Base-by-base conservation (phyloP, 2,329 filamentous ascomycete genomes). In the Myrmaecium sp. region DNA sequence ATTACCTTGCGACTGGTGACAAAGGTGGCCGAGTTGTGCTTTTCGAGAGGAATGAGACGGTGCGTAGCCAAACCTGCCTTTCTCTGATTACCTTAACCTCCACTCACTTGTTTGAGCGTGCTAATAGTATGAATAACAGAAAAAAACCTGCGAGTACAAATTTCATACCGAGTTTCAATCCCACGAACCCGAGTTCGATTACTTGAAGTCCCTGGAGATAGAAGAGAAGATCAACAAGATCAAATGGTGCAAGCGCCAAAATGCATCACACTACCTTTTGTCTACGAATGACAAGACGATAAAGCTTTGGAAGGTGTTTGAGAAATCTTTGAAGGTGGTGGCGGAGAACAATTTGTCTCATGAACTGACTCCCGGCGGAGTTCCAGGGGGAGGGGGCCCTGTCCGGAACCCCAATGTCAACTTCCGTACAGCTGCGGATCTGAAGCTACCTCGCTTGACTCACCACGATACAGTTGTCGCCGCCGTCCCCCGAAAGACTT, bases 151-250 rank as follows among this genome's bases (percentile, higher is more conserved):
- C 70, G 89, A 98, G 58, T 98, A 98, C 68, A 98, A 95, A 57
- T 98, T 98, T 55, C 89, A 98, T 57, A 98, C 89, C 54, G 89
- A 98, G 52, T 98, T 98, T 46, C 89, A 98, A 62, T 98, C 89
- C 43, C 89, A 98, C 61, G 89, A 98, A 53, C 89, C 89, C 36
- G 89, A 98, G 57, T 98, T 98, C 56, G 89, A 98, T 57, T 98
- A 98, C 54, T 71, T 98, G 39, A 98, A 98, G 60, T 98, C 89
- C 17, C 69, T 98, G 42, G 89, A 98, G 58, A 98, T 98, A 49
- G 89, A 98, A 66, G 89, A 98, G 59, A 98, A 98, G 64, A 98
- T 98, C 68, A 98, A 98, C 69, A 98, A 98, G 66, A 98, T 98
- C 62, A 98, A 95, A 58, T 98, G 89, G 89, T 98, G 89, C 56